Conservation (phyloP, 176 grass and related monocot species). For the Carex cristatella region DNA sequence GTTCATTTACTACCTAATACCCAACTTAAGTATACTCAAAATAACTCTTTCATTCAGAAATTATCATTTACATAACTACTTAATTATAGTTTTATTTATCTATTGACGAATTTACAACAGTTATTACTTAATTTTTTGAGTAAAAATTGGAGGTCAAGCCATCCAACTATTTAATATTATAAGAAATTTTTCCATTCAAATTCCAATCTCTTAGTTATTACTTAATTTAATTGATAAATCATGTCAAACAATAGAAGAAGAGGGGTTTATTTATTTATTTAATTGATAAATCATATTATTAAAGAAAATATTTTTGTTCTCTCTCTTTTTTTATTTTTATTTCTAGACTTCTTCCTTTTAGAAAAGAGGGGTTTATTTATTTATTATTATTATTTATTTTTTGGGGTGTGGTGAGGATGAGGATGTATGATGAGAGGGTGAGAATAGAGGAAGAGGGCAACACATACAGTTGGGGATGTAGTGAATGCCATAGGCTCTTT, state of each 20-base stretch:
- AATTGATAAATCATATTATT: neutral
- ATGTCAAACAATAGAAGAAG: neutral
- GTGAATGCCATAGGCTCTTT: conserved; percentile 47
- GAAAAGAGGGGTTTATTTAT: neutral
- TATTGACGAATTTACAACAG: too few relatives aligned
- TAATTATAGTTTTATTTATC: too few relatives aligned
- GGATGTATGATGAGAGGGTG: neutral
- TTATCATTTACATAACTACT: too few relatives aligned
- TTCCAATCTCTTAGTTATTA: neutral
- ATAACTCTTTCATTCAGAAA: neutral
- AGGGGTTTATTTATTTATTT: too few relatives aligned
- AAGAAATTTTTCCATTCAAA: too few relatives aligned
- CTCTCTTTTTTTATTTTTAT: neutral
- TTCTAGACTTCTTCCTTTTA: neutral
- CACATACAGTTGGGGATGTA: conserved; percentile 45
- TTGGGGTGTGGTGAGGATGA: conserved; percentile 1
- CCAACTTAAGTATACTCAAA: neutral
- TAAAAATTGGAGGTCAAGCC: too few relatives aligned
- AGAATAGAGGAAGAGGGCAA: neutral
- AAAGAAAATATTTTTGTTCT: too few relatives aligned
- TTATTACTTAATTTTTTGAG: too few relatives aligned
- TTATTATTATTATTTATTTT: neutral
- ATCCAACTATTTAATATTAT: too few relatives aligned
- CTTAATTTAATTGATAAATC: neutral
- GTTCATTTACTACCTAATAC: neutral